Base-by-base conservation (phyloP, 2,329 filamentous ascomycete genomes). In the Aspergillus calidoustus region DNA sequence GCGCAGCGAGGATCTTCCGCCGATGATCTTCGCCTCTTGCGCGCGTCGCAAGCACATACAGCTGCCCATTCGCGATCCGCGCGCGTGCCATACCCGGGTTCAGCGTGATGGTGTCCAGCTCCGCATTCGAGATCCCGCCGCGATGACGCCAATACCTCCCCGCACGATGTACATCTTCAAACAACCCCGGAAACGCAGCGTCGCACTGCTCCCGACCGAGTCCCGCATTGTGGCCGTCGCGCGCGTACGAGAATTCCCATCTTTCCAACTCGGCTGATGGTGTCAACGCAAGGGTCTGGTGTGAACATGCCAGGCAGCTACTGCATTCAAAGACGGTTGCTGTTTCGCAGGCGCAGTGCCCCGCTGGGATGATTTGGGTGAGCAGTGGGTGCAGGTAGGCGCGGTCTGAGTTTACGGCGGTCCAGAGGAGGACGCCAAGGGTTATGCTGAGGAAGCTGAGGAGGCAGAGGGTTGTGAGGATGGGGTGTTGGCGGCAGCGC, bases 261-360 rank as follows among this genome's bases (percentile, higher is more conserved):
- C 22, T 19, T 19, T 44, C 47, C 13, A 31, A 19, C 19, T 19
- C 19, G 19, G 19, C 19, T 19, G 19, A 19, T 19, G 19, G 19
- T 19, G 19, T 19, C 19, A 19, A 19, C 19, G 19, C 19, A 19
- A 19, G 19, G 19, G 19, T 41, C 13, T 60, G 57, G 17, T 63
- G 7, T 13, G 71, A 65, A 43, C 72, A 75, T 7, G 69, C 68
- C 23, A 77, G 62, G 59, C 75, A 76, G 50, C 69, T 77, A 5
- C 72, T 67, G 63, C 76, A 78, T 60, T 77, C 69, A 63, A 78
- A 78, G 38, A 72, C 75, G 6, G 75, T 77, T 2, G 75, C 76
- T n/a, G 71, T 71, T 60, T 74, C 63, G 61, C 75, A 78, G 41
- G 75, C 72, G 62, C 75, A 77, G 59, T 78, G 75, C 13, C 76